These are phyloP conservation scores for Colletotrichum cordylinicola DNA, from an alignment of 2,329 filamentous ascomycete species.

Conservation along the genomic window DNA sequence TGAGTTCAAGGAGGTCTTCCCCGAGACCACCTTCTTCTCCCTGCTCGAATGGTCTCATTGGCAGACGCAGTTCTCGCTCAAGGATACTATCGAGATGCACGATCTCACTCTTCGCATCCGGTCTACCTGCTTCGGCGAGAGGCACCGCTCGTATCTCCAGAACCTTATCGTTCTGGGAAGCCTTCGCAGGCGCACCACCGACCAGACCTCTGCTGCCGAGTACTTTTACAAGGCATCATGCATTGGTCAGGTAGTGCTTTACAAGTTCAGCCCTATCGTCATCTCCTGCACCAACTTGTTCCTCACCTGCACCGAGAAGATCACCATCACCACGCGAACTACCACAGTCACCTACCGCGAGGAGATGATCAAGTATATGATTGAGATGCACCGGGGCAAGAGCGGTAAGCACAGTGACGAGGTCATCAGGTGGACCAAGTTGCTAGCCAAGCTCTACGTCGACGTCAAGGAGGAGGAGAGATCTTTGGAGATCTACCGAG, in stretches of 20 bases:
- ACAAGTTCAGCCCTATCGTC: constrained; percentile 36
- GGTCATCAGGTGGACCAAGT: constrained; percentile 41
- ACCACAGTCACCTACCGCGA: constrained; percentile 40
- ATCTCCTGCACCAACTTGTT: constrained; percentile 40
- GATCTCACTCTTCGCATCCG: constrained; percentile 40
- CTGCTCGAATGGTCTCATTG: constrained; percentile 39
- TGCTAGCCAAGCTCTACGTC: constrained; percentile 41
- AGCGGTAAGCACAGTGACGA: constrained; percentile 38
- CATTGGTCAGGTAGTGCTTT: constrained; percentile 35
- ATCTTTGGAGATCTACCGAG: constrained; percentile 35
- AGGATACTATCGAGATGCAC: constrained; percentile 32
- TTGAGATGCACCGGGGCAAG: constrained; percentile 39
- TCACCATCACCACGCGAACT: constrained; percentile 38
- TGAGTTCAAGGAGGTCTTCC: constrained; percentile 41
- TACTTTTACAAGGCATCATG: constrained; percentile 41
- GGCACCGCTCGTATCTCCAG: constrained; percentile 40
- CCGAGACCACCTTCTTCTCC: constrained; percentile 39
- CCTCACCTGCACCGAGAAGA: constrained; percentile 37
- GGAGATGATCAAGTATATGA: constrained; percentile 43
- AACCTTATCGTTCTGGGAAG: constrained; percentile 40
- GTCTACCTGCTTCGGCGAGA: constrained; percentile 39
- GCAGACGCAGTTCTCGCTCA: constrained; percentile 26
- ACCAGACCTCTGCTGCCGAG: constrained; percentile 30
- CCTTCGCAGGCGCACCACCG: constrained; percentile 31
- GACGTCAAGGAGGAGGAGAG: constrained; percentile 38